Evolutionary conservation across 2,329 filamentous ascomycete genomes (phyloP).

Genomic region (Dothiorella sarmentorum): DNA sequence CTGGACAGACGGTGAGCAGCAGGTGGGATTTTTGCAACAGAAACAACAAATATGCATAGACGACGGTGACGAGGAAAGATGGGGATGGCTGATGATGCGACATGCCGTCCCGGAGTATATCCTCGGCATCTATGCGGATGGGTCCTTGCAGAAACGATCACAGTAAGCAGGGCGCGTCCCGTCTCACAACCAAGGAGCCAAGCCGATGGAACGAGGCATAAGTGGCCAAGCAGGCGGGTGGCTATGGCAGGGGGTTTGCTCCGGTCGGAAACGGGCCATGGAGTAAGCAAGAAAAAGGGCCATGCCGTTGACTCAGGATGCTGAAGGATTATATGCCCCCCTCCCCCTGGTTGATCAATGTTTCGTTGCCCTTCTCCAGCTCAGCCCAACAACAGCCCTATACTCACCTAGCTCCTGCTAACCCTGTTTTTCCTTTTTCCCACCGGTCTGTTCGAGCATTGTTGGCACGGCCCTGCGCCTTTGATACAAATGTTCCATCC

Average conservation of each 20-base stretch:
- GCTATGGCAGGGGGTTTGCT: not conserved
- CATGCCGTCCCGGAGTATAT: not conserved
- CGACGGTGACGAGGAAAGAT: not conserved
- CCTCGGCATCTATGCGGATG: not conserved
- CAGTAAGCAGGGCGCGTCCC: not conserved
- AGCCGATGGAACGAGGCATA: not conserved
- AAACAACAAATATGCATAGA: not conserved
- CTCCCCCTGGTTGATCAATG: not conserved
- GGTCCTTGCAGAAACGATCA: not conserved
- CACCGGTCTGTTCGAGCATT: slow-evolving; percentile 1
- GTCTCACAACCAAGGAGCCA: slow-evolving; percentile 9
- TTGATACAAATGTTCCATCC: not conserved
- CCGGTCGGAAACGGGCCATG: not conserved
- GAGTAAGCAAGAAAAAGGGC: not conserved
- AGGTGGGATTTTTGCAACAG: not conserved
- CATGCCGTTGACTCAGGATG: slow-evolving; percentile 3
- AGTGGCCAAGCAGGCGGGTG: not conserved
- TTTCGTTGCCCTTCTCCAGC: slow-evolving; percentile 7
- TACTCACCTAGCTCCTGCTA: not conserved
- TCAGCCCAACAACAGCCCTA: slow-evolving; percentile 7
- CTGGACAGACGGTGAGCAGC: not conserved
- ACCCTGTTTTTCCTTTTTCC: slow-evolving; percentile 11
- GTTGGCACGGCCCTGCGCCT: slow-evolving; percentile 5
- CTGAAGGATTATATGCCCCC: slow-evolving; percentile 4
- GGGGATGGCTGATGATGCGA: not conserved